phyloP scores from a whole-genome alignment of 2,329 filamentous ascomycete genomes.

The Epicoccum nigrum region DNA sequence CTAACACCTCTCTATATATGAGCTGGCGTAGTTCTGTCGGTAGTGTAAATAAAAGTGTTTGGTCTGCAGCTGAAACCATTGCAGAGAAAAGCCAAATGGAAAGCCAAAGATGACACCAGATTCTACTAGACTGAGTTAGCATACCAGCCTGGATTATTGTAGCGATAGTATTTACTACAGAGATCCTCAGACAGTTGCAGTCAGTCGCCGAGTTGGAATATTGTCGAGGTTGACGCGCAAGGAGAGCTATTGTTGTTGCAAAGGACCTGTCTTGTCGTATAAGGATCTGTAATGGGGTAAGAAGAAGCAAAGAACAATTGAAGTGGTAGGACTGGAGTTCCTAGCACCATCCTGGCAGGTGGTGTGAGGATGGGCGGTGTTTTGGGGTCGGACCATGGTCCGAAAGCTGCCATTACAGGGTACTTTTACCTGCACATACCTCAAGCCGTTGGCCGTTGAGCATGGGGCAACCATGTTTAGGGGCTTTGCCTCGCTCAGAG shows the following conservation, averaged over 20 bases:
- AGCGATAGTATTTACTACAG: background rate
- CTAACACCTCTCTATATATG: constrained; percentile 36
- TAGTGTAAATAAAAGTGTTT: constrained; percentile 25
- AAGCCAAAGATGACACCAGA: background rate
- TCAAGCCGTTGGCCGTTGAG: background rate
- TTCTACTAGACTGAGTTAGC: constrained; percentile 4
- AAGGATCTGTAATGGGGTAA: background rate
- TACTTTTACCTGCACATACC: background rate
- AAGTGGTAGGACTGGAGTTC: constrained; percentile 1
- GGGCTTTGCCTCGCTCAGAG: constrained; percentile 5
- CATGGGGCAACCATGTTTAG: background rate
- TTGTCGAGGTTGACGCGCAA: too few relatives aligned
- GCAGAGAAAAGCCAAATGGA: background rate
- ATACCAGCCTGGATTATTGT: background rate
- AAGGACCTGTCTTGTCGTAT: background rate
- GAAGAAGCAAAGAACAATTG: background rate
- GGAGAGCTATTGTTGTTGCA: background rate
- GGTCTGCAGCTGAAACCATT: background rate
- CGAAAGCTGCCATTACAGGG: constrained; percentile 1
- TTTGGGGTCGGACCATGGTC: constrained; percentile 7
- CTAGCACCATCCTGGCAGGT: constrained; percentile 3
- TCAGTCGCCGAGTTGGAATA: background rate
- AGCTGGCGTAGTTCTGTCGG: constrained; percentile 41
- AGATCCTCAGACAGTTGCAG: background rate
- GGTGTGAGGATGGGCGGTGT: constrained; percentile 6